Evolutionary conservation across 2,329 filamentous ascomycete genomes (phyloP).

Genomic region (Fusarium falciforme): DNA sequence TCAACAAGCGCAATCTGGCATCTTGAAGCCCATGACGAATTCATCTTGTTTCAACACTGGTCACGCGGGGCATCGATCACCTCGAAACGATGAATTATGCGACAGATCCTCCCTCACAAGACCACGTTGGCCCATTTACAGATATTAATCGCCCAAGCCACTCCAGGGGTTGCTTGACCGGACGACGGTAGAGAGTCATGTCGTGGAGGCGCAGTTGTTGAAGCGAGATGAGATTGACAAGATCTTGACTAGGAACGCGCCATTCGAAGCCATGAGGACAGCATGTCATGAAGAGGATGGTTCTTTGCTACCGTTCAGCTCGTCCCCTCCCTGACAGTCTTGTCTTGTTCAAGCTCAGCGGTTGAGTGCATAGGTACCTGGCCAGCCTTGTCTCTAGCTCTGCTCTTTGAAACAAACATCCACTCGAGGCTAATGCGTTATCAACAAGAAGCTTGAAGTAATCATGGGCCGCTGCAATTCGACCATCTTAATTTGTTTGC

Average conservation of each 20-base stretch:
- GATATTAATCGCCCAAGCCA: neutral
- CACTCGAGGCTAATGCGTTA: neutral
- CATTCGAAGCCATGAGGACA: slow-evolving; percentile 2
- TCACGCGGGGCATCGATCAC: neutral
- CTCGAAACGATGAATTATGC: neutral
- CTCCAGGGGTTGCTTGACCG: neutral
- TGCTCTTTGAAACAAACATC: neutral
- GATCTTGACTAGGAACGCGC: neutral
- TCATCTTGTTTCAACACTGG: neutral
- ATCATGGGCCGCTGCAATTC: neutral
- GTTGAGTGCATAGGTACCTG: neutral
- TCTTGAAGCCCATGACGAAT: neutral
- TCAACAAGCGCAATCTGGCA: neutral
- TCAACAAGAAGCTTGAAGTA: neutral
- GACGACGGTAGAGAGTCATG: neutral
- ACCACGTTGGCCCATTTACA: slow-evolving; percentile 15
- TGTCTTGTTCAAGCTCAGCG: neutral
- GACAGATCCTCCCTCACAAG: neutral
- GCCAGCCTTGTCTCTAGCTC: neutral
- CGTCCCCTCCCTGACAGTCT: neutral
- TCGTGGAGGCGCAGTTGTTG: neutral
- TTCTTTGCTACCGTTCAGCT: neutral
- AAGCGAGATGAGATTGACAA: slow-evolving; percentile 2
- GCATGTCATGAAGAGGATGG: neutral
- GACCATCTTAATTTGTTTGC: neutral